Base-by-base conservation (phyloP, 2,329 filamentous ascomycete species). In the Periconia digitata region DNA sequence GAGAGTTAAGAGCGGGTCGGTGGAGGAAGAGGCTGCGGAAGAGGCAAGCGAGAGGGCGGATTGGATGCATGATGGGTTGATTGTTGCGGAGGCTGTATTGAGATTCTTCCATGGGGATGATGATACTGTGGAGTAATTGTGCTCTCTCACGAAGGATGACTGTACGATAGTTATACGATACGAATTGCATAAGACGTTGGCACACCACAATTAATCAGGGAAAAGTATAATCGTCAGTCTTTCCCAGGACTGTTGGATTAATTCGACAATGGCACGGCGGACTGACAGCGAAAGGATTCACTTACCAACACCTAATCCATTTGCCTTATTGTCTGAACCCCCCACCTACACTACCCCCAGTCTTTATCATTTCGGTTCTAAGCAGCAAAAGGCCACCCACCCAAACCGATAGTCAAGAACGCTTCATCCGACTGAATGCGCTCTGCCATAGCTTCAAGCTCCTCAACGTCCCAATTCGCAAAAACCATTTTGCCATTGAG, bases 1-100 rank as follows among this genome's bases (percentile, higher is more conserved):
- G 57, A 58, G 75, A 24, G 68, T 74, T 4, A 63, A 83, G 36
- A 73, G 63, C 15, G 74, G 73, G 1, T 67, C 61, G 17, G 71
- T 77, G 35, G 62, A 67, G 27, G 61, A 72, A 45, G 51, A 69
- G 13, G 63, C 71, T 46, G 59, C 67, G 15, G 60, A 70, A 24
- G 68, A 72, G 51, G 74, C 65, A 22, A 54, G 50, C 0, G 60
- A 63, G 42, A 57, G 52, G 22, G 65, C 65, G 5, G 59, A 64
- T 35, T 69, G 63, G 64, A 60, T 58, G 58, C 65, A 69, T 34
- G 65, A 69, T 43, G 65, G 65, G 17, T 17, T 60, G 12, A 32
- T 58, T 5, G 60, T 69, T 34, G 64, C 64, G 15, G 58, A 63
- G 46, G 65, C 64, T 6, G 64, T 66, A 5, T 29, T 69, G 36